phyloP scores from a whole-genome alignment of 2,329 filamentous ascomycete genomes.

The Alternaria viburni region DNA sequence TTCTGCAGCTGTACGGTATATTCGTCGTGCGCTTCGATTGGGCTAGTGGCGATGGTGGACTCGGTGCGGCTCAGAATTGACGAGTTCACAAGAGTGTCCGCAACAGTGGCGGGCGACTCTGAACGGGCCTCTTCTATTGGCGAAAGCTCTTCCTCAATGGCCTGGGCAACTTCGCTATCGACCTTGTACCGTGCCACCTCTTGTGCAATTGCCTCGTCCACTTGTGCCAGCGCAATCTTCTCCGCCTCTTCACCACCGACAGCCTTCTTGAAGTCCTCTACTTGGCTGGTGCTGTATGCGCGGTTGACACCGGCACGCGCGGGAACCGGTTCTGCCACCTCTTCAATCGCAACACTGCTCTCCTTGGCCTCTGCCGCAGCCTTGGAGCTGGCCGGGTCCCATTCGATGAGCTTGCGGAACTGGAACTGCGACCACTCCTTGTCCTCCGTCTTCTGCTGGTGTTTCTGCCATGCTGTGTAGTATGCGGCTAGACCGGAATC shows the following conservation, averaged over 20 bases:
- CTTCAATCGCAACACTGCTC: slow-evolving; percentile 37
- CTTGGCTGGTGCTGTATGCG: slow-evolving; percentile 60
- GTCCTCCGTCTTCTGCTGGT: slow-evolving; percentile 68
- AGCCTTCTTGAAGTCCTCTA: slow-evolving; percentile 66
- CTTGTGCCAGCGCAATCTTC: slow-evolving; percentile 72
- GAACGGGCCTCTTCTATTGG: slow-evolving; percentile 38
- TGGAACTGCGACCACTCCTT: slow-evolving; percentile 93
- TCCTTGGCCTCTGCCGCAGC: slow-evolving; percentile 49
- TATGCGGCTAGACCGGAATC: slow-evolving; percentile 79
- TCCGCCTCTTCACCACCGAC: slow-evolving; percentile 56
- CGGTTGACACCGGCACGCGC: slow-evolving; percentile 50
- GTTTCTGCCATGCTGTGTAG: slow-evolving; percentile 86
- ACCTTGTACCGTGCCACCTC: slow-evolving; percentile 71
- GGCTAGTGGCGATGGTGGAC: slow-evolving; percentile 65
- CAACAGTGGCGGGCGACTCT: slow-evolving; percentile 40
- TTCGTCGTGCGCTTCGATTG: slow-evolving; percentile 65
- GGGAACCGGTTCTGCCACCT: slow-evolving; percentile 36
- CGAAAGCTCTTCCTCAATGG: slow-evolving; percentile 41
- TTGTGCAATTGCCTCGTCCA: slow-evolving; percentile 82
- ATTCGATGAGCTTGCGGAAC: slow-evolving; percentile 86
- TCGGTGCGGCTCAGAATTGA: slow-evolving; percentile 36
- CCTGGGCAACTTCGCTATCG: slow-evolving; percentile 50
- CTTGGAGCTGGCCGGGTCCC: slow-evolving; percentile 66
- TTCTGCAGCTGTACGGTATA: slow-evolving; percentile 81
- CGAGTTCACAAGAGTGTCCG: slow-evolving; percentile 36